Conservation (phyloP, 129 eudicot species). For the Flaveria sonorensis region DNA sequence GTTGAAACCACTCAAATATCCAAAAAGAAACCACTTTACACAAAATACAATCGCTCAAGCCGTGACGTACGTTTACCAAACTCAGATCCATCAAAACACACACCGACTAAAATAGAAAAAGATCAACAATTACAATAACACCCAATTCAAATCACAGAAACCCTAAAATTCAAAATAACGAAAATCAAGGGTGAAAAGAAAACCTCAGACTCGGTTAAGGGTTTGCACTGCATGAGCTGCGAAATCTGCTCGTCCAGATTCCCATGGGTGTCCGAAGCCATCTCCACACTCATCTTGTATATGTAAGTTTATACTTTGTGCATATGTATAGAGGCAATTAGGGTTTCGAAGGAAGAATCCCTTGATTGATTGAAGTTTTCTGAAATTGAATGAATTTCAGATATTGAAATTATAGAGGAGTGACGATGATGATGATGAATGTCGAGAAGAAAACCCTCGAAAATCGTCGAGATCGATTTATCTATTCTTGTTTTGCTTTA, state of each 20-base stretch:
- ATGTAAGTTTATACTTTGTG: not conserved
- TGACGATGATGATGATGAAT: slow-evolving; percentile 17
- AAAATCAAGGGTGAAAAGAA: not conserved
- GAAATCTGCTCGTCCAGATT: slow-evolving; percentile 87
- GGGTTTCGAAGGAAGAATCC: slow-evolving; percentile 9
- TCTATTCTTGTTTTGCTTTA: slow-evolving; percentile 31
- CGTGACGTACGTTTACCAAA: slow-evolving; percentile 2
- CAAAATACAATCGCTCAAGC: too few relatives aligned
- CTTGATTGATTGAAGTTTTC: slow-evolving; percentile 7
- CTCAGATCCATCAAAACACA: slow-evolving; percentile 33
- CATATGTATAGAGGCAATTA: slow-evolving; percentile 14
- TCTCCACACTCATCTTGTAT: slow-evolving; percentile 73
- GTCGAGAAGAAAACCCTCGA: slow-evolving; percentile 27
- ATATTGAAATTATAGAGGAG: slow-evolving; percentile 14
- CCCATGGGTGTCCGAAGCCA: slow-evolving; percentile 67
- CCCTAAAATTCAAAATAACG: slow-evolving; percentile 19
- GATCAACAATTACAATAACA: slow-evolving; percentile 10
- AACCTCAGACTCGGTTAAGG: slow-evolving; percentile 76
- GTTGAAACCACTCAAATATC: too few relatives aligned
- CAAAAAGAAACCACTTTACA: too few relatives aligned
- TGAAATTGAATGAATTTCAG: slow-evolving; percentile 13
- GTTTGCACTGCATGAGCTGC: slow-evolving; percentile 98
- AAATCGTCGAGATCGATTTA: slow-evolving; percentile 40
- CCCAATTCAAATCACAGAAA: not conserved
- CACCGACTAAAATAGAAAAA: not conserved